phyloP scores from a whole-genome alignment of 306 rosid genomes.

The Castanospermum australe region DNA sequence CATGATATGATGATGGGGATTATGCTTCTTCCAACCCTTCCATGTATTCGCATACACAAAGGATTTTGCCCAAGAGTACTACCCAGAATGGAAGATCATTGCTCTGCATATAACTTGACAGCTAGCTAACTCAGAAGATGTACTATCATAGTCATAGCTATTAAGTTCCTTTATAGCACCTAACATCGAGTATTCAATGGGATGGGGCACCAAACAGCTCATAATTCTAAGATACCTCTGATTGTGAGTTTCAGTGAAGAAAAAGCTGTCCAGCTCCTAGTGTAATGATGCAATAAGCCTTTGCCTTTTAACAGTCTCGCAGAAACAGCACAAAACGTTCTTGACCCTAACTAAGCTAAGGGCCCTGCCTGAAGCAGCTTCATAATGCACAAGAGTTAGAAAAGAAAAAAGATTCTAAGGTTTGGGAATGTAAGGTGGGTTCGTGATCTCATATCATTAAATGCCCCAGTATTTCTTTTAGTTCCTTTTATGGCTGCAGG shows the following conservation, averaged over 20 bases:
- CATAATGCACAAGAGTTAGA: not conserved
- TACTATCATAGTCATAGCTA: not conserved
- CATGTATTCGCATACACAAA: no score
- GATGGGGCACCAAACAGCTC: constrained; percentile 39
- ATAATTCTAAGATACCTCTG: constrained; percentile 30
- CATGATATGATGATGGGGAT: not conserved
- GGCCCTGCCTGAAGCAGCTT: not conserved
- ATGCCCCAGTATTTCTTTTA: not conserved
- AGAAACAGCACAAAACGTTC: not conserved
- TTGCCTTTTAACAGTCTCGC: not conserved
- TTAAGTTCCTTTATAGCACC: not conserved
- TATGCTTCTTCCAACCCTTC: not conserved
- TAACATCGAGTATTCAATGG: not conserved
- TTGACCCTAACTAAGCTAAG: constrained; percentile 15
- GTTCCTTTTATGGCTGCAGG: constrained; percentile 27
- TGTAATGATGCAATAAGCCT: constrained; percentile 17
- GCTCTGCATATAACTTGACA: not conserved
- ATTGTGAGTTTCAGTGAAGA: constrained; percentile 42
- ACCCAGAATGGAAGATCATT: not conserved
- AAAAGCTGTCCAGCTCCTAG: constrained; percentile 24
- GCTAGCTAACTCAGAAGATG: not conserved
- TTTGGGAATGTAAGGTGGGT: constrained; percentile 17
- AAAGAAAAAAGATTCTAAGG: constrained; percentile 1
- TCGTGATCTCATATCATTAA: constrained; percentile 28
- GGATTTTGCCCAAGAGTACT: not conserved